Evolutionary conservation across 2,329 filamentous ascomycete species (phyloP), one percentile per base, ranked within the genome.

Genomic region (Pestalotiopsis sp.): DNA sequence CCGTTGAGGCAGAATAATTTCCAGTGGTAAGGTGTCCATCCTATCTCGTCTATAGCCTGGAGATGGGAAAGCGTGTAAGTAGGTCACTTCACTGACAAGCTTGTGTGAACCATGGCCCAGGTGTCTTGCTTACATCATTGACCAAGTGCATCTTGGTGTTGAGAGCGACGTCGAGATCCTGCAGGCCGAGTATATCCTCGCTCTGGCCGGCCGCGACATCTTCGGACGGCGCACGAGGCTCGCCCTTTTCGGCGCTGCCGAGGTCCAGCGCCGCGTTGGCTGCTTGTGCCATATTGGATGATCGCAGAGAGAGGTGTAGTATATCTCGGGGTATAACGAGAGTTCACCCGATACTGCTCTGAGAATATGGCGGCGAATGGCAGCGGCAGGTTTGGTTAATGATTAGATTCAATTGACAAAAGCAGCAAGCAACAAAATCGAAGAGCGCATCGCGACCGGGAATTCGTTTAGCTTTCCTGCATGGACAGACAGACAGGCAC

Each of bases 111-210:
- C 4, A 5, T 27, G 27, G 27, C 5, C 4, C 27, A 27, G 7
- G 31, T 2, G 31, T 6, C 31, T 31, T 14, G 73, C 86, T 79
- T 73, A 89, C 89, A 77, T 92, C 86, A 75, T 92, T 93, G 69
- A 92, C 86, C 36, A 92, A 81, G 72, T 90, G 85, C 89, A 92
- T 92, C 77, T 92, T 92, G 56, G 85, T 85, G 73, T 88, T 87
- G 59, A 92, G 79, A 1, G 86, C 89, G 4, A 88, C 87, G 74
- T 92, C 90, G 36, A 87, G 79, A 73, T 87, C 83, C 77, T 91
- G 86, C 67, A 84, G 78, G 4, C 82, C 83, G 14, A 92, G 82
- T 27, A 92, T 78, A 72, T 92, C 89, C 67, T 81, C 77, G 60
- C 73, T 77, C 23, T 73, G 68, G 27, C 61, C 69, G n/a, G 13